A percentile compares a stretch with the other conserved stretches of the same genome.
Conservation (phyloP, 768 basidiomycete species). For the Podaxis pistillaris region DNA sequence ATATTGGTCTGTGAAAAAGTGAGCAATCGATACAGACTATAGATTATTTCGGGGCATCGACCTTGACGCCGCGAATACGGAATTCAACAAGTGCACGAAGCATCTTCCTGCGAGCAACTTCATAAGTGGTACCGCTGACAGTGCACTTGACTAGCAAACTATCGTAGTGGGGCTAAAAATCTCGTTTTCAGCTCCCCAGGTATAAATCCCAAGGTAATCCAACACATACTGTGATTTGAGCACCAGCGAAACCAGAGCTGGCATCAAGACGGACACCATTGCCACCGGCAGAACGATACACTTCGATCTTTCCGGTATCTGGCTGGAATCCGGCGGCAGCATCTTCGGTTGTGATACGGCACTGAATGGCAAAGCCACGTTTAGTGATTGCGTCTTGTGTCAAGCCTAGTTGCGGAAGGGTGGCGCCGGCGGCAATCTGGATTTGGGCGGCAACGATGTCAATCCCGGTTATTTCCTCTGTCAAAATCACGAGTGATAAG, state of each 20-base stretch:
- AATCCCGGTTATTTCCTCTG: constrained; percentile 99
- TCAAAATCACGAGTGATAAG: constrained; percentile 7
- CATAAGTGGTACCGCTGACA: constrained; percentile 95
- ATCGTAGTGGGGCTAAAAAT: constrained; percentile 89
- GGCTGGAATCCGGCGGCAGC: constrained; percentile 92
- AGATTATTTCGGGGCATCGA: constrained; percentile 22
- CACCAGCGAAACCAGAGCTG: constrained; percentile 96
- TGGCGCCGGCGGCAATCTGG: constrained; percentile 98
- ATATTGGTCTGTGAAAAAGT: constrained; percentile 83
- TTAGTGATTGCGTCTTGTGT: constrained; percentile 95
- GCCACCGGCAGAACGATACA: constrained; percentile 97
- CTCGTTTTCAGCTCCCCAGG: neutral
- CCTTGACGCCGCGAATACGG: constrained; percentile 99
- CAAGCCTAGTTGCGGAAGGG: constrained; percentile 90
- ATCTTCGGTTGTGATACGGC: constrained; percentile 98
- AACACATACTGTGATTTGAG: constrained; percentile 86
- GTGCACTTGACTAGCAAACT: constrained; percentile 95
- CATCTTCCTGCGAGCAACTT: constrained; percentile 99
- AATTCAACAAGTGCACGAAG: constrained; percentile 99
- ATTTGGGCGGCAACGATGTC: constrained; percentile 99
- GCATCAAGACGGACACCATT: constrained; percentile 98
- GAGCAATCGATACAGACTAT: neutral
- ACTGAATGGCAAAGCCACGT: constrained; percentile 97
- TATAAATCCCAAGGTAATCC: neutral
- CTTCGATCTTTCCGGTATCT: constrained; percentile 98